Conservation (phyloP, 1,139 yeast species). For the Citeromyces siamensis region DNA sequence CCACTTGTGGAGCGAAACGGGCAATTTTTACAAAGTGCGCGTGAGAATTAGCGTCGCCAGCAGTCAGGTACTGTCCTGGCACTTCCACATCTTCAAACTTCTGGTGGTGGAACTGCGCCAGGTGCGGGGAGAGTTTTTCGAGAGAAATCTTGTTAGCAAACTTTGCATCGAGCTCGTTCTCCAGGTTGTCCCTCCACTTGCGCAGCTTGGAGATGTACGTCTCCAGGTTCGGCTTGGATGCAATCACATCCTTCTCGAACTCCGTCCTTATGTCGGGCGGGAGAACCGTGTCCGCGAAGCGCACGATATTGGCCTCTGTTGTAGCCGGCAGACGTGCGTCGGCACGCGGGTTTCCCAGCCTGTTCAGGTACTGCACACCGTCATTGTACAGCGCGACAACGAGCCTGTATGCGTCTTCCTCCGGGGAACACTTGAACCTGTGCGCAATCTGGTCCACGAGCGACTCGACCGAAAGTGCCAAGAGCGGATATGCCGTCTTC, state of each 20-base stretch:
- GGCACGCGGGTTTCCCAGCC: constrained; percentile 76
- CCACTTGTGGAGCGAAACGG: constrained; percentile 81
- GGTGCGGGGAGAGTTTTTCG: constrained; percentile 87
- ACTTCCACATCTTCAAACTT: constrained; percentile 96
- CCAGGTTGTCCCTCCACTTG: constrained; percentile 88
- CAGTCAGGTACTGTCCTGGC: constrained; percentile 88
- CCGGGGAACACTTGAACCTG: constrained; percentile 88
- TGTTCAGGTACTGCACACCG: constrained; percentile 79
- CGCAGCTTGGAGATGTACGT: constrained; percentile 74
- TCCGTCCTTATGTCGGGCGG: constrained; percentile 87
- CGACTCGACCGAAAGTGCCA: constrained; percentile 89
- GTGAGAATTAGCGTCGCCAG: constrained; percentile 62
- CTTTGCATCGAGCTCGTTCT: constrained; percentile 80
- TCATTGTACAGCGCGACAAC: constrained; percentile 89
- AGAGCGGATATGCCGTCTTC: constrained; percentile 90
- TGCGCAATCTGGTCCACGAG: constrained; percentile 92
- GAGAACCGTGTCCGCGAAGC: constrained; percentile 87
- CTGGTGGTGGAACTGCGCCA: constrained; percentile 96
- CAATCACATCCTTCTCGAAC: constrained; percentile 84
- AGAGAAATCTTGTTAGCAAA: constrained; percentile 57
- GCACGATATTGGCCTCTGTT: constrained; percentile 79
- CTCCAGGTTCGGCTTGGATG: constrained; percentile 81
- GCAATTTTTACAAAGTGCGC: constrained; percentile 82
- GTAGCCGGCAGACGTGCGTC: constrained; percentile 85
- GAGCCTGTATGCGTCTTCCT: constrained; percentile 91